Evolutionary conservation across 106 monocot species (phyloP).

Genomic region (Narthecium ossifragum): DNA sequence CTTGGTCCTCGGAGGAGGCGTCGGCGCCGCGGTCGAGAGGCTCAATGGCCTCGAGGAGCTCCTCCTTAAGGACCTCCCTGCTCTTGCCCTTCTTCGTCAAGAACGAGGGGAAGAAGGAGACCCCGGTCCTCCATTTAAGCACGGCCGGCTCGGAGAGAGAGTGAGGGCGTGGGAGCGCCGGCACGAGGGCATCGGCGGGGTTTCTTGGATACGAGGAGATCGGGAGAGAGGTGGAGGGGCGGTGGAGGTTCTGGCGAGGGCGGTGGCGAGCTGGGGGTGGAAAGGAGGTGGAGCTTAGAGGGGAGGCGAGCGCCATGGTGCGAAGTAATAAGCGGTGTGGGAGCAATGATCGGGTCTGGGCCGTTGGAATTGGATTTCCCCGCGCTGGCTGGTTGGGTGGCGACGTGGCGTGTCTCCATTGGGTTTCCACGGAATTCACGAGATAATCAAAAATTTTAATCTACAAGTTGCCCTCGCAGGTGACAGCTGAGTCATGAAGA

Average conservation of each 20-base stretch:
- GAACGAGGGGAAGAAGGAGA: constrained; percentile 74
- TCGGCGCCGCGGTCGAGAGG: constrained; percentile 88
- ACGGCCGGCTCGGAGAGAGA: background rate
- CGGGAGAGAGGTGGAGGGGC: background rate
- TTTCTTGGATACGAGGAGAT: background rate
- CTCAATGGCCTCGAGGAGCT: constrained; percentile 72
- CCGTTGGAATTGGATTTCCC: no score
- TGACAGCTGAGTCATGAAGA: no score
- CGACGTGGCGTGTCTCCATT: no score
- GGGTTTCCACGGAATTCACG: no score
- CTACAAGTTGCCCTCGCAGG: no score
- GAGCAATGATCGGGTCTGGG: no score
- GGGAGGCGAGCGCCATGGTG: background rate
- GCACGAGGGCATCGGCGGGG: background rate
- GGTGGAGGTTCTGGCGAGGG: background rate
- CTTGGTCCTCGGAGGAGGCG: constrained; percentile 60
- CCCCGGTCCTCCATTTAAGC: constrained; percentile 48
- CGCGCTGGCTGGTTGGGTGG: no score
- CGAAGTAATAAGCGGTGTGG: no score
- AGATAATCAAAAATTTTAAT: no score
- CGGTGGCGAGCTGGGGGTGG: background rate
- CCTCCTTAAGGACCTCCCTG: constrained; percentile 64
- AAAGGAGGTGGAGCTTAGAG: background rate
- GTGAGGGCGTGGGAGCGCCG: background rate
- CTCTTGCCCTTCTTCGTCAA: constrained; percentile 46